Percentiles rank a stretch among this genome's conserved stretches.
phyloP scores from a whole-genome alignment of 352 stramenopile genomes.

The Pythium sukuiense region DNA sequence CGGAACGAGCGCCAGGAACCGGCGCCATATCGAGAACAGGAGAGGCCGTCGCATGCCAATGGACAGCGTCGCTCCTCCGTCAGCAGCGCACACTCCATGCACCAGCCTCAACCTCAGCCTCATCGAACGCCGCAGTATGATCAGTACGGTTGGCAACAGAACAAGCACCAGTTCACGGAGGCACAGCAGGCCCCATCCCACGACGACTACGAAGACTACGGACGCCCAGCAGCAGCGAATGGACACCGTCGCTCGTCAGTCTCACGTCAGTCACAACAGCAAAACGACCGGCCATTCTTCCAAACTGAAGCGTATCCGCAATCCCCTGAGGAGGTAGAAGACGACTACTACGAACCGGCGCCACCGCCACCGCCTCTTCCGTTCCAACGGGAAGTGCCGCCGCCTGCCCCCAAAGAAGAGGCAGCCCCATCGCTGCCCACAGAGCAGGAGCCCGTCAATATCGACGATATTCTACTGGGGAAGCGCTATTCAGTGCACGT shows the following conservation, averaged over 20 bases:
- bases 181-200: not conserved
- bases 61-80: not conserved
- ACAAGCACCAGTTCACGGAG: not conserved
- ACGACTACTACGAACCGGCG: slow-evolving; percentile 7
- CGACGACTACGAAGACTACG: not conserved
- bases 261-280: not conserved
- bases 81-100: not conserved
- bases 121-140: not conserved
- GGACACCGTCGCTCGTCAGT: not conserved
- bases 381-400: not conserved
- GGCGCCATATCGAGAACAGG: not conserved
- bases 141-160: not conserved
- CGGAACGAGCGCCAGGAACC: not conserved
- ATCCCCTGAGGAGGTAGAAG: not conserved
- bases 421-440: not conserved
- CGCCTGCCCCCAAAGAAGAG: not conserved
- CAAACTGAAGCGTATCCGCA: not conserved
- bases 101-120: not conserved
- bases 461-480: slow-evolving; percentile 27
- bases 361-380: slow-evolving; percentile 6
- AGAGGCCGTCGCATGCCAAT: not conserved
- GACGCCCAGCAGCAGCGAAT: not conserved
- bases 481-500: slow-evolving; percentile 35
- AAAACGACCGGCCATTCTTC: not conserved
- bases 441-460: slow-evolving; percentile 8